These are phyloP conservation scores for Kickxella alabastrina DNA, from an alignment of 192 early-diverging fungal species.

Conservation along the genomic window DNA sequence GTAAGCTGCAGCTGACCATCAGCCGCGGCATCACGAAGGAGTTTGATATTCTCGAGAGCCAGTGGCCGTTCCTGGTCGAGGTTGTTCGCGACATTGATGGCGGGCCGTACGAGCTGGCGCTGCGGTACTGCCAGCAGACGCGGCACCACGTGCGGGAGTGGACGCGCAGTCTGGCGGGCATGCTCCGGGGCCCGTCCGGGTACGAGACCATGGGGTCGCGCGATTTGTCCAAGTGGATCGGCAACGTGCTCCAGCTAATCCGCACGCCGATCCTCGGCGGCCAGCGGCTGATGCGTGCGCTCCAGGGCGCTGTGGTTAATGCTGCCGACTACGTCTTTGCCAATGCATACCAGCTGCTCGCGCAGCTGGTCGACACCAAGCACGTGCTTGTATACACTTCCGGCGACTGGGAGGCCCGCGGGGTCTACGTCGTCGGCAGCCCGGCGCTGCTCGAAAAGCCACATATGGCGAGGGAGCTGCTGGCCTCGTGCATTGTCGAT, in stretches of 20 bases:
- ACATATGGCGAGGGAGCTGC: constrained; percentile 48
- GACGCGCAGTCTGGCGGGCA: constrained; percentile 21
- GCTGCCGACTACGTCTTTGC: constrained; percentile 72
- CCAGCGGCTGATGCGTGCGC: constrained; percentile 45
- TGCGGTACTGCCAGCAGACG: constrained; percentile 66
- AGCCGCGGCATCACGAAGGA: constrained; percentile 61
- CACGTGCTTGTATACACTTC: constrained; percentile 72
- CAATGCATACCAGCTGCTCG: constrained; percentile 56
- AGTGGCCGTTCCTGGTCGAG: constrained; percentile 75
- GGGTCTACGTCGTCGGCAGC: constrained; percentile 74
- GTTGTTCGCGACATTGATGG: constrained; percentile 70
- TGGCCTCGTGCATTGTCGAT: constrained; percentile 52
- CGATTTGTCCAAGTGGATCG: constrained; percentile 40
- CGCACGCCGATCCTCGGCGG: constrained; percentile 41
- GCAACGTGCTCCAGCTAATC: constrained; percentile 43
- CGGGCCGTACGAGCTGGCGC: constrained; percentile 67
- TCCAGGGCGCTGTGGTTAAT: constrained; percentile 55
- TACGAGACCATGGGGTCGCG: constrained; percentile 39
- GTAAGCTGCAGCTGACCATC: constrained; percentile 61
- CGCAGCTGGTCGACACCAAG: constrained; percentile 60
- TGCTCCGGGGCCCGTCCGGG: constrained; percentile 34
- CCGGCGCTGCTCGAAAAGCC: constrained; percentile 56
- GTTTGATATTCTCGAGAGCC: constrained; percentile 75
- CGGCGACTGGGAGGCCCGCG: constrained; percentile 61
- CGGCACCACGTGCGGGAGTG: constrained; percentile 30